Base-by-base conservation (phyloP, 345 rosid species). In the Limnanthes douglasii region DNA sequence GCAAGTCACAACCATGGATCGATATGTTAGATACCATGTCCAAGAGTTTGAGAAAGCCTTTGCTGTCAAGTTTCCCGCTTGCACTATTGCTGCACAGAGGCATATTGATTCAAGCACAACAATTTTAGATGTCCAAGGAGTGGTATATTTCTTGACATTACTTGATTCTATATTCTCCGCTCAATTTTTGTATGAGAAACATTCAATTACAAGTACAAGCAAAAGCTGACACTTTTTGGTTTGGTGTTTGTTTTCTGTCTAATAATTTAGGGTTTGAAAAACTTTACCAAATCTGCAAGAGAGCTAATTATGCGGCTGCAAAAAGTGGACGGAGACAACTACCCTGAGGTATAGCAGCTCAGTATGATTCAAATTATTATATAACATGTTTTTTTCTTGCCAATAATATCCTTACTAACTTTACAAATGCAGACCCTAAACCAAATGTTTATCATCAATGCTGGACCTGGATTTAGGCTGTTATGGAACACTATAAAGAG, bases 91-190 rank as follows among this genome's bases (percentile, higher is more conserved):
- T 45, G 83, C 96, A 27, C 84, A 85, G 65, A 84, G 85, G 61
- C 94, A 85, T 57, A 90, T 90, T 34, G 96, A 90, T 62, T 78
- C 94, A 12, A 90, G 73, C 67, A 84, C 93, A 14, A 80, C 98
- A 12, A 84, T 90, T 50, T 78, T 90, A 58, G 99, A 90, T 64
- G 99, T 92, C 52, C 99, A 92, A 13, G 99, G 95, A 40, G 93
- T 92, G 80, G 99, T 92, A 69, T 45, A 69, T 53, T 41, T 11
- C 31, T 37, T 12, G n/a, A n/a, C n/a, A n/a, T n/a, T n/a, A n/a
- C n/a, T 5, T 26, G 2, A 30, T 11, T 2, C 15, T 31, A 11
- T 11, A 0, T 22, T 11, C 8, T 8, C 8, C 8, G 11, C 11
- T 2, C 2, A 8, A 12, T 6, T 26, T 26, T 26, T 26, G 30